A percentile compares a stretch with the other conserved stretches of the same genome.
These are phyloP conservation scores for Dothiorella sarmentorum DNA, from an alignment of 2,329 filamentous ascomycete genomes.

Conservation along the genomic window DNA sequence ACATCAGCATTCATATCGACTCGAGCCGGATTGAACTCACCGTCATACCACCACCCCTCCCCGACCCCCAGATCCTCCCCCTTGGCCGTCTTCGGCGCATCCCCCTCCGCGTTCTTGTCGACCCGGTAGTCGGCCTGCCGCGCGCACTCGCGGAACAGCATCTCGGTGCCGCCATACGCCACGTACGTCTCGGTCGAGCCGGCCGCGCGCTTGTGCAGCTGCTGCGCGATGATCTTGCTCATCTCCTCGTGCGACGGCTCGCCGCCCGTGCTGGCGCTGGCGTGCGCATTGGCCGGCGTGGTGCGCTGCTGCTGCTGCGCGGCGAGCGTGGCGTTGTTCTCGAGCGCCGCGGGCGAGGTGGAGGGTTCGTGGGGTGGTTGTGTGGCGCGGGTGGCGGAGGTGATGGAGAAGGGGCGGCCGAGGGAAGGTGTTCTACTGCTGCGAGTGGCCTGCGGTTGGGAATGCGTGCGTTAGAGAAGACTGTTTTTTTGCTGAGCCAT, in stretches of 20 bases:
- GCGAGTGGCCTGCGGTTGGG: conserved; percentile 20
- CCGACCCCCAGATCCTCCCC: conserved; percentile 80
- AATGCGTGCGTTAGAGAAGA: neutral
- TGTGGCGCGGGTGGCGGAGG: neutral
- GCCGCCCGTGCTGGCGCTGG: neutral
- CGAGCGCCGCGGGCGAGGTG: conserved; percentile 14
- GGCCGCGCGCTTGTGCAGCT: conserved; percentile 32
- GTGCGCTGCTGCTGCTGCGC: conserved; percentile 19
- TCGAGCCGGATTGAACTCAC: conserved; percentile 47
- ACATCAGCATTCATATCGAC: neutral
- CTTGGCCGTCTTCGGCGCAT: conserved; percentile 67
- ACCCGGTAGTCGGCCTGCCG: conserved; percentile 73
- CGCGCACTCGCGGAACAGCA: conserved; percentile 72
- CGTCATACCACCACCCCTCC: conserved; percentile 75
- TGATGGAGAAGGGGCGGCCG: neutral
- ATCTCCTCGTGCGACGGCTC: conserved; percentile 9
- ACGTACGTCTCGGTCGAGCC: conserved; percentile 62
- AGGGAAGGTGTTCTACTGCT: conserved; percentile 18
- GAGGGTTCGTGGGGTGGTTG: neutral
- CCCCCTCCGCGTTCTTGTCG: conserved; percentile 62
- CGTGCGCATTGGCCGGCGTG: neutral
- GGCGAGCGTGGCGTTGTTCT: conserved; percentile 17
- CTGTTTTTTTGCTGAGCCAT: no score
- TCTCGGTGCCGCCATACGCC: conserved; percentile 74
- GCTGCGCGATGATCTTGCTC: conserved; percentile 25